Base-by-base conservation (phyloP, 1,284 basidiomycete species). In the Pholiota adiposa region DNA sequence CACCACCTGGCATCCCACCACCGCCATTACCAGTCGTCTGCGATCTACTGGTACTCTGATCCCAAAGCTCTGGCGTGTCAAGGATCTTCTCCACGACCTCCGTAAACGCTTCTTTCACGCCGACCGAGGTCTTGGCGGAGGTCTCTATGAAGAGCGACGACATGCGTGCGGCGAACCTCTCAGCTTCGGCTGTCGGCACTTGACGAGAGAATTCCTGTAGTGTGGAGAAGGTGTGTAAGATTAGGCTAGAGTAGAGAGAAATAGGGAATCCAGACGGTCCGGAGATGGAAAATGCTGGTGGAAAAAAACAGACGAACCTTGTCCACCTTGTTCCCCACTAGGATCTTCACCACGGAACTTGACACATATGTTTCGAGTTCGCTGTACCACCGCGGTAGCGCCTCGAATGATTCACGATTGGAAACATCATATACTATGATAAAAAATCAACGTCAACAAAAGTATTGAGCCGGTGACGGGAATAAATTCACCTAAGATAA, bases 301-400 rank as follows among this genome's bases (percentile, higher is more conserved):
- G n/a, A n/a, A n/a, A n/a, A 38, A 11, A 54, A 44, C 27, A 36
- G 14, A 70, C 77, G 57, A 54, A 90, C 93, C 84, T 96, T 96
- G 79, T 98, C 97, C 4, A 97, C 83, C 77, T 98, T 99, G 78
- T 99, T 99, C 7, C 91, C 91, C 1, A 98, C 95, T 27, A 99
- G 84, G 69, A 98, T 94, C 83, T 96, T 94, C 52, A 96, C 93
- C n/a, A 97, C 93, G 7, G 90, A 88, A 21, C 82, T 80, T 1
- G 88, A 87, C 51, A 96, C 93, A 71, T 98, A 98, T 23, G 93
- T 97, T 70, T 97, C 94, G 9, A 99, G 87, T 73, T 99, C 97
- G 54, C 87, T 87, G 74, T 93, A 95, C 97, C 97, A 99, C 56
- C 88, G 83, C 12, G 94, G 90, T 14, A 98, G 84, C 12, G 94